These are phyloP conservation scores for Ceratocystis cacaofunesta DNA, from an alignment of 2,329 filamentous ascomycete species.

Conservation along the genomic window DNA sequence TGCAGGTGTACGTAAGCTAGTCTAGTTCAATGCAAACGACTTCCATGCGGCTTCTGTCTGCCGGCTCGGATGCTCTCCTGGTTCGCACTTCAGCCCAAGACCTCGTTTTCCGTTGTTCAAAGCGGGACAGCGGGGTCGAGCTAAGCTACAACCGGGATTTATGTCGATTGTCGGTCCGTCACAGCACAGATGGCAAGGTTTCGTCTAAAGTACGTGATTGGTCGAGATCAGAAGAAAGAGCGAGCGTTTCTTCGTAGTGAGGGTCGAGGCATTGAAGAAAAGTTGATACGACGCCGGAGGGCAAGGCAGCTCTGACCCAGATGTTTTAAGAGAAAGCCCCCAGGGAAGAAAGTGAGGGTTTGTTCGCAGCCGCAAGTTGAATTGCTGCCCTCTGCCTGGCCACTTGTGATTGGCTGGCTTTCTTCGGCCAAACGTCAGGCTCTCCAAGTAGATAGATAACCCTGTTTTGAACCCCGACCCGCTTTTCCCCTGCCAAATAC, in stretches of 20 bases:
- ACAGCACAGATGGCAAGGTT: too few species aligned
- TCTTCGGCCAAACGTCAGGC: background rate
- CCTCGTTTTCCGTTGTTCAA: background rate
- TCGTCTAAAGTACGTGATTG: background rate
- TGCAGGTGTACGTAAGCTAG: too few species aligned
- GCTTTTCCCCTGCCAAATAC: background rate
- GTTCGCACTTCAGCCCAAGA: background rate
- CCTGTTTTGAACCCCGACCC: background rate
- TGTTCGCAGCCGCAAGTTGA: background rate
- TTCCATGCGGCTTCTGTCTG: too few species aligned
- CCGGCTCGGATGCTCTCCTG: too few species aligned
- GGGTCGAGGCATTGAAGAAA: background rate
- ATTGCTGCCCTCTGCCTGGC: background rate
- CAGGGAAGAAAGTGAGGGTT: background rate
- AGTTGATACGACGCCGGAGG: background rate
- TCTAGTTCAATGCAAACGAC: too few species aligned
- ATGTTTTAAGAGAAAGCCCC: background rate
- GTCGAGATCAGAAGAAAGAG: background rate
- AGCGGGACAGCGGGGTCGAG: background rate
- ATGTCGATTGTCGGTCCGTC: background rate
- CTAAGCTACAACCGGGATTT: background rate
- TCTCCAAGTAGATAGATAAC: background rate
- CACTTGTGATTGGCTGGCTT: background rate
- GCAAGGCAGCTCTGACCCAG: background rate
- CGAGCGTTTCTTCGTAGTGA: background rate